phyloP scores from a whole-genome alignment of 768 basidiomycete genomes.

The Termitomyces sp. region DNA sequence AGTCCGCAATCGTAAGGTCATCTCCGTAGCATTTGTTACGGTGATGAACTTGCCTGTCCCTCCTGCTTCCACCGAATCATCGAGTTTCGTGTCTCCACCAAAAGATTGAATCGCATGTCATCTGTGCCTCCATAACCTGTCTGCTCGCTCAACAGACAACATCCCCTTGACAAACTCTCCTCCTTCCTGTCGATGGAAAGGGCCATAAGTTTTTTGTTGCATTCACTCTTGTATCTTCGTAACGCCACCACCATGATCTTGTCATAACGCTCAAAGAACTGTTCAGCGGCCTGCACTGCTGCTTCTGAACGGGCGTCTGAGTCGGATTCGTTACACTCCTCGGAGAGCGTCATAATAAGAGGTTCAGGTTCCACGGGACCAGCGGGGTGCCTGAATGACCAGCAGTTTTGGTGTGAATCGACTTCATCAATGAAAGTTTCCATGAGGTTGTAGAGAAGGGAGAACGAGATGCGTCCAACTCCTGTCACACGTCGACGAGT shows the following conservation, averaged over 20 bases:
- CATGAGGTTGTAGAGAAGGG: conserved; percentile 34
- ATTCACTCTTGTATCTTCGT: conserved; percentile 33
- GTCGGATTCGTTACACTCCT: conserved; percentile 36
- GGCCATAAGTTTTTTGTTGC: conserved; percentile 26
- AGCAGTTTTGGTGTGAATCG: conserved; percentile 37
- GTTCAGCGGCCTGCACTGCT: conserved; percentile 30
- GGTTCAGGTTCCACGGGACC: conserved; percentile 24
- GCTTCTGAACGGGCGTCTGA: conserved; percentile 34
- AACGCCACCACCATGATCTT: conserved; percentile 29
- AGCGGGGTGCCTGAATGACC: conserved; percentile 24
- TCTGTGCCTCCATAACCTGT: conserved; percentile 38
- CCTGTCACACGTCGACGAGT: conserved; percentile 29
- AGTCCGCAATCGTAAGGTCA: neutral
- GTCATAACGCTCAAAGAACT: conserved; percentile 28
- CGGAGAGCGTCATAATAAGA: conserved; percentile 35
- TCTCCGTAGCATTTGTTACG: neutral
- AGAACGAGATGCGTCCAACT: conserved; percentile 33
- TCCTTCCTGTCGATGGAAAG: conserved; percentile 30
- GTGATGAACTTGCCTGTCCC: conserved; percentile 16
- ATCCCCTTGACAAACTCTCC: conserved; percentile 30
- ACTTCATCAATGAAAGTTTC: conserved; percentile 40
- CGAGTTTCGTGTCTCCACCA: conserved; percentile 28
- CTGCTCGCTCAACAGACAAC: conserved; percentile 41
- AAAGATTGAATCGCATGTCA: conserved; percentile 32
- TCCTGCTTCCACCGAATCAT: conserved; percentile 37